Conservation (phyloP, 768 basidiomycete genomes). For the Filobasidium wieringae region DNA sequence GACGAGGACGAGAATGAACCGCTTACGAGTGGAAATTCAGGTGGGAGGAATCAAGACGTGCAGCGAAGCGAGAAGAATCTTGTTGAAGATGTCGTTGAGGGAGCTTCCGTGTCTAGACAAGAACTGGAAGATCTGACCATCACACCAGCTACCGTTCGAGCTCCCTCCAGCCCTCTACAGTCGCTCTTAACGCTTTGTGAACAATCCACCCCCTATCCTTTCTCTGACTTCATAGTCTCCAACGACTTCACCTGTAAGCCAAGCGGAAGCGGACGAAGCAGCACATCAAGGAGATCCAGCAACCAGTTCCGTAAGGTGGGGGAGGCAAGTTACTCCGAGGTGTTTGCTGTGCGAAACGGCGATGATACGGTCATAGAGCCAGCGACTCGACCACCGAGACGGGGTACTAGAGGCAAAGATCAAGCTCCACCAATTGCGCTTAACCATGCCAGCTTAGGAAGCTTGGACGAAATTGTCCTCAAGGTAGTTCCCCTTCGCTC, state of each 20-base stretch:
- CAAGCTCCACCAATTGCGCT: neutral
- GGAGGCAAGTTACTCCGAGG: constrained; percentile 93
- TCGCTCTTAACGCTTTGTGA: neutral
- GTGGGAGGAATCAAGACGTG: too few species aligned
- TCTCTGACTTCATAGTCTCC: neutral
- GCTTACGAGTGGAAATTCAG: too few species aligned
- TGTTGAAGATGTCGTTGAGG: too few species aligned
- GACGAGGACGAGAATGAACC: neutral
- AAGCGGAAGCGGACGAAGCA: too few species aligned
- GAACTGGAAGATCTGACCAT: too few species aligned
- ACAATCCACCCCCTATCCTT: neutral
- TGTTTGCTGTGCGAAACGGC: constrained; percentile 66
- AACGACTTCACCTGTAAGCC: neutral
- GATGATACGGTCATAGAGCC: too few species aligned
- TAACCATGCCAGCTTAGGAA: too few species aligned
- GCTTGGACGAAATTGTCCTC: constrained; percentile 23
- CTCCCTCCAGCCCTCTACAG: neutral
- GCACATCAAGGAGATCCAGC: too few species aligned
- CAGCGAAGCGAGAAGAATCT: too few species aligned
- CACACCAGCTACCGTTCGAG: neutral
- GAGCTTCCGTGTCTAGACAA: too few species aligned
- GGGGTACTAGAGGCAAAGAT: neutral
- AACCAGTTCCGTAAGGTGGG: constrained; percentile 67
- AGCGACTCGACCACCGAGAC: too few species aligned
- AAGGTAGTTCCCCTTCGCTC: constrained; percentile 35